Conservation (phyloP, 2,329 filamentous ascomycete species). For the Cladophialophora psammophila region DNA sequence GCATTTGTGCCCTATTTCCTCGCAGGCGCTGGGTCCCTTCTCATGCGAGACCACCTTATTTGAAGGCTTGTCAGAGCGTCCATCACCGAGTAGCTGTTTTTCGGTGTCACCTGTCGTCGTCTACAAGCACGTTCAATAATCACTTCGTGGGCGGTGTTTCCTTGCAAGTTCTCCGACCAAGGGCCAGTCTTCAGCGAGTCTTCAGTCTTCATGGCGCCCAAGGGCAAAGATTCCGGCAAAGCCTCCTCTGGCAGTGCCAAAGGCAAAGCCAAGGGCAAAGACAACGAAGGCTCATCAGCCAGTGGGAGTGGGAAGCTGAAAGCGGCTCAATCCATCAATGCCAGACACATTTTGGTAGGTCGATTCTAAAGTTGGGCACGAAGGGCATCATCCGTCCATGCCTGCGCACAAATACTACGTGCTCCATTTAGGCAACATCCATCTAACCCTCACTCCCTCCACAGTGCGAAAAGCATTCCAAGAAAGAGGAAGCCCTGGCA, state of each 20-base stretch:
- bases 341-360: conserved; percentile 67
- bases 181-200: background rate
- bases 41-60: background rate
- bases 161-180: background rate
- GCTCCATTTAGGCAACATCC: background rate
- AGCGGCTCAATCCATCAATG: conserved; percentile 69
- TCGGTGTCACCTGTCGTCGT: background rate
- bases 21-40: background rate
- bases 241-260: conserved; percentile 32
- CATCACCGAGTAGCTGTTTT: background rate
- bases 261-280: conserved; percentile 52
- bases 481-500: conserved; percentile 70
- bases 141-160: background rate
- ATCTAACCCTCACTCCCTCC: background rate
- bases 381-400: background rate
- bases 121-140: background rate
- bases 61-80: background rate
- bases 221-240: conserved; percentile 47
- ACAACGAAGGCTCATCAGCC: conserved; percentile 44
- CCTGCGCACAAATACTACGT: background rate
- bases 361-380: background rate
- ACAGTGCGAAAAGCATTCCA: conserved; percentile 68
- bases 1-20: background rate
- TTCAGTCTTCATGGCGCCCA: conserved; percentile 50
- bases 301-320: conserved; percentile 54